phyloP scores from a whole-genome alignment of 257 asterid genomes.

The Plantago ovata region DNA sequence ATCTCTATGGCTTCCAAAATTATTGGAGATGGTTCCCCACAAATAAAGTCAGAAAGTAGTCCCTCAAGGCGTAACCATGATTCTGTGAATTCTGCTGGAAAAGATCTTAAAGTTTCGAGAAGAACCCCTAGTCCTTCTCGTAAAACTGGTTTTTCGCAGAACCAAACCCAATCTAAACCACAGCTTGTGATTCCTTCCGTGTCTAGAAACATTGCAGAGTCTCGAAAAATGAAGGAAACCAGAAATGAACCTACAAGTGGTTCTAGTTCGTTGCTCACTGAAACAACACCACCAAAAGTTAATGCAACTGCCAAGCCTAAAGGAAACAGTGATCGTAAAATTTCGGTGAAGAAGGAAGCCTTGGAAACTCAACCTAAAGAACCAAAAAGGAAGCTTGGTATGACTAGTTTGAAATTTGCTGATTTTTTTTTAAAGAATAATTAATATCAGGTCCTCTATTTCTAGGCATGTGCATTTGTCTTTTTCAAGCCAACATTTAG shows the following conservation, averaged over 20 bases:
- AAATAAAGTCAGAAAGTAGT: conserved; percentile 20
- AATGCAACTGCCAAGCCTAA: conserved; percentile 29
- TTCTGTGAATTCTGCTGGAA: conserved; percentile 19
- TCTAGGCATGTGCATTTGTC: conserved; percentile 9
- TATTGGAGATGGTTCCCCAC: conserved; percentile 25
- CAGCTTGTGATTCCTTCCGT: conserved; percentile 42
- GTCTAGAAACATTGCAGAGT: conserved; percentile 26
- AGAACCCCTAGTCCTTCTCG: conserved; percentile 21
- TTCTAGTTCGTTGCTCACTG: conserved; percentile 28
- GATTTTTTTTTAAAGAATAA: conserved; percentile 9
- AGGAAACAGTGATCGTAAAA: conserved; percentile 30
- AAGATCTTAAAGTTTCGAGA: conserved; percentile 20
- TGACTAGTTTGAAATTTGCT: conserved; percentile 21
- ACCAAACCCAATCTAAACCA: conserved; percentile 36
- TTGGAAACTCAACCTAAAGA: conserved; percentile 37
- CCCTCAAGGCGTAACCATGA: conserved; percentile 28
- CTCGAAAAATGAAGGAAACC: conserved; percentile 32
- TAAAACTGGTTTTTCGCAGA: conserved; percentile 27
- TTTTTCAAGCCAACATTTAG: conserved; percentile 17
- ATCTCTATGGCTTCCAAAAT: conserved; percentile 27
- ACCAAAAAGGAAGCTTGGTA: conserved; percentile 49
- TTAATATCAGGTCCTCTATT: conserved; percentile 5
- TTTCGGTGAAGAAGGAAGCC: conserved; percentile 31
- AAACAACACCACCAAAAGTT: conserved; percentile 21
- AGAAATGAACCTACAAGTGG: conserved; percentile 28